Evolutionary conservation across 2,329 filamentous ascomycete species (phyloP).

Genomic region (Neurospora sp.): DNA sequence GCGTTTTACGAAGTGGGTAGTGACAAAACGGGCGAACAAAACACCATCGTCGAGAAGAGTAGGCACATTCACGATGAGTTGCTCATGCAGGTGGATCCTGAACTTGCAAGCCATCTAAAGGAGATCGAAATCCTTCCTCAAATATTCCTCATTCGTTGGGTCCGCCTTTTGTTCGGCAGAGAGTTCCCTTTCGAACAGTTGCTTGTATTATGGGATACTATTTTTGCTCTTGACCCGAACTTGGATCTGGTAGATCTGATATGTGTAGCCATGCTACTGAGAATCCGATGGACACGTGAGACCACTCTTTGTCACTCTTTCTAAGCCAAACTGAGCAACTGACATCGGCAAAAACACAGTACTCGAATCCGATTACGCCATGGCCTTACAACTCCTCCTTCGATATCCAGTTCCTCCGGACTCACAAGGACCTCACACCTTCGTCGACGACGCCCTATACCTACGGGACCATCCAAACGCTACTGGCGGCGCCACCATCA

Average conservation of each 20-base stretch:
- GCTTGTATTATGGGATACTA: constrained; percentile 77
- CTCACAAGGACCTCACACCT: constrained; percentile 60
- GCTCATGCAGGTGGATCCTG: constrained; percentile 70
- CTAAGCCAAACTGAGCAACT: neutral
- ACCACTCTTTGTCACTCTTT: constrained; percentile 5
- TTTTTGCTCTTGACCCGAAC: constrained; percentile 78
- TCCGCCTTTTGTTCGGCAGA: constrained; percentile 81
- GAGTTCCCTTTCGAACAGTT: constrained; percentile 86
- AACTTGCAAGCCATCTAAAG: constrained; percentile 70
- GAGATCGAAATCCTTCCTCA: constrained; percentile 87
- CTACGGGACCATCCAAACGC: constrained; percentile 55
- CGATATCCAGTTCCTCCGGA: constrained; percentile 65
- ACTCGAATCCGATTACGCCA: constrained; percentile 78
- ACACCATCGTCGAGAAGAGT: constrained; percentile 75
- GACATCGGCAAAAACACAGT: constrained; percentile 38
- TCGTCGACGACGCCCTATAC: constrained; percentile 79
- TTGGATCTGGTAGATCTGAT: constrained; percentile 78
- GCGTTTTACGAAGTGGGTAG: constrained; percentile 72
- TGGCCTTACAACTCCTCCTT: constrained; percentile 70
- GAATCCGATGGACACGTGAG: constrained; percentile 83
- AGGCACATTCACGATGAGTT: constrained; percentile 78
- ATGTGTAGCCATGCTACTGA: constrained; percentile 87
- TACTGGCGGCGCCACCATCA: constrained; percentile 53
- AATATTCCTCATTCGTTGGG: constrained; percentile 94
- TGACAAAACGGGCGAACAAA: constrained; percentile 25